Evolutionary conservation across 768 basidiomycete species (phyloP).

Genomic region (Gymnopilus junonius): DNA sequence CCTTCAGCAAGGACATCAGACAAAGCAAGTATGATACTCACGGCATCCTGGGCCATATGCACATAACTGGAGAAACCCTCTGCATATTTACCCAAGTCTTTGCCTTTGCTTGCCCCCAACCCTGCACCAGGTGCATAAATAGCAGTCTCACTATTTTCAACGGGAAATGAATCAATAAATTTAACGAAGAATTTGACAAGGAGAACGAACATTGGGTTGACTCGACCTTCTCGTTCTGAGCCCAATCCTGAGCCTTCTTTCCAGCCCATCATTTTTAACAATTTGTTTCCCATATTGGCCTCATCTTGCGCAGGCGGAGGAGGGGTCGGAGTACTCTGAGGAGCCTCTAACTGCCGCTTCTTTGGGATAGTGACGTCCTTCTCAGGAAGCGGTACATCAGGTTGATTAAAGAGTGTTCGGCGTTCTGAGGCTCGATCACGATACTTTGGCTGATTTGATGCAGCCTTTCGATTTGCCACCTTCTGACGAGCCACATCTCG

Average conservation of each 20-base stretch:
- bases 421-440: constrained; percentile 95
- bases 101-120: constrained; percentile 90
- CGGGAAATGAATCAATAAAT: not conserved
- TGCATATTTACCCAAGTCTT: constrained; percentile 74
- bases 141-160: constrained; percentile 65
- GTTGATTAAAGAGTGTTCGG: constrained; percentile 89
- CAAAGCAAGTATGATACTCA: constrained; percentile 34
- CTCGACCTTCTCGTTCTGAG: constrained; percentile 77
- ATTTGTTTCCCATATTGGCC: constrained; percentile 87
- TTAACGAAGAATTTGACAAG: not conserved
- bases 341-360: constrained; percentile 55
- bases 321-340: constrained; percentile 64
- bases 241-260: constrained; percentile 89
- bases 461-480: constrained; percentile 59
- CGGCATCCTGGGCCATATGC: constrained; percentile 73
- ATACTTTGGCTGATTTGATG: constrained; percentile 77
- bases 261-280: constrained; percentile 99
- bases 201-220: constrained; percentile 78
- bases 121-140: constrained; percentile 90
- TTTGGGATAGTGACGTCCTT: constrained; percentile 37
- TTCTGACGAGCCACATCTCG: constrained; percentile 80
- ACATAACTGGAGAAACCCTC: constrained; percentile 75
- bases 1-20: constrained; percentile 9
- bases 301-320: constrained; percentile 70
- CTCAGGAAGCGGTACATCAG: constrained; percentile 76